Base-by-base conservation (phyloP, 1,284 basidiomycete species). In the Tilletia indica region DNA sequence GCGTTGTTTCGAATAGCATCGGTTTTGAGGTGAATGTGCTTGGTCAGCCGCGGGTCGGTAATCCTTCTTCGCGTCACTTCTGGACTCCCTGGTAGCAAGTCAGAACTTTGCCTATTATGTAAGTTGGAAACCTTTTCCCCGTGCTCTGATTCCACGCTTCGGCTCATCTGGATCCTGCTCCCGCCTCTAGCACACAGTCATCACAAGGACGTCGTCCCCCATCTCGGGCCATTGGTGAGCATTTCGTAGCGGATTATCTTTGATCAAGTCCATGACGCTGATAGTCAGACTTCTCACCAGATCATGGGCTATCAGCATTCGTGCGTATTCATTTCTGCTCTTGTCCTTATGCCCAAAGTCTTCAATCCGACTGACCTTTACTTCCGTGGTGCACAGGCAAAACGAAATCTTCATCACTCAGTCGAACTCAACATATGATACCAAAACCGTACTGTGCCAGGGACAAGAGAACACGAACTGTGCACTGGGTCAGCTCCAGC, bases 401-500 rank as follows among this genome's bases (percentile, higher is more conserved):
- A 54, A 54, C 51, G 51, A 54, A n/a, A 11, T 54, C 19, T 54
- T 19, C n/a, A 54, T 54, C 19, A 54, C 51, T 14, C n/a, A 54
- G 2, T 54, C 51, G n/a, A 25, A 54, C 51, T n/a, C n/a, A 8
- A 54, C 51, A 54, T 14, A 11, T 25, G 3, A 54, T 25, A 25
- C 51, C 51, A 2, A 19, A 19, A 25, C 51, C 31, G 51, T 54
- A 19, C 8, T 19, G 8, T 54, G 51, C 19, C 51, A 19, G 8
- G 51, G 51, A n/a, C 51, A 25, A n/a, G 51, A 54, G 51, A 54
- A 54, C 2, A 25, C 31, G n/a, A 54, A 54, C 51, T 54, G 51
- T 54, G 51, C 51, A 19, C 19, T 54, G 8, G 16, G 51, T 25
- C 11, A 54, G 16, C n/a, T 19, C 19, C 51, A n/a, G 51, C n/a